Base-by-base conservation (phyloP, 1,284 basidiomycete genomes). In the Tilletia horrida region DNA sequence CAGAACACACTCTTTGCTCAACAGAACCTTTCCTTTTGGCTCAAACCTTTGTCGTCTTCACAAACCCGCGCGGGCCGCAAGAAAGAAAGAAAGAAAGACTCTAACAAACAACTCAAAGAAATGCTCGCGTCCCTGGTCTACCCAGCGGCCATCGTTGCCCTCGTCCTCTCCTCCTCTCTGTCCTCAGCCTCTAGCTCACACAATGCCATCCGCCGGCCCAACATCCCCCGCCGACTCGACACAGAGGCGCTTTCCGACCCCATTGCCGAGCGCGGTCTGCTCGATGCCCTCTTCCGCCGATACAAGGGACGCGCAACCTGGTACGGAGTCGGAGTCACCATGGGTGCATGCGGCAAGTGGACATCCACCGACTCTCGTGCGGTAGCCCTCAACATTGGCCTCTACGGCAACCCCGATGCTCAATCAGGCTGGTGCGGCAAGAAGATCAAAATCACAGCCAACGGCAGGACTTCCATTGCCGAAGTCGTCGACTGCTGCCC, bases 361-460 rank as follows among this genome's bases (percentile, higher is more conserved):
- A 52, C 50, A 14, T 23, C 50, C 23, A 21, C 50, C 18, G 50
- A 52, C 50, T 25, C 50, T 25, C 50, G 50, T 27, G 50, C 50
- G 3, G 50, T 52, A 13, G 50, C 50, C 21, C 23, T 52, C 6
- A 52, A 52, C 50, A 52, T 52, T 27, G 21, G 8, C 21, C 50
- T 62, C 16, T 62, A 62, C 59, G 59, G 59, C 31, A 62, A 62
- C 29, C 59, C 42, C 8, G 42, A 62, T 14, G 71, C 68, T 9
- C 73, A 75, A 69, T 71, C 70, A 65, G 65, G 68, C 63, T 62
- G 42, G 35, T 62, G 59, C 31, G 59, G 59, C 7, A 40, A 62
- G 18, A 62, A 40, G 35, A 23, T 62, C 31, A 23, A 21, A 1
- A 62, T 62, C 59, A 42, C 13, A 14, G 31, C 25, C 29, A 40